Evolutionary conservation across 257 asterid species (phyloP), one percentile per base, ranked within the genome.

Genomic region (Ballota nigra): DNA sequence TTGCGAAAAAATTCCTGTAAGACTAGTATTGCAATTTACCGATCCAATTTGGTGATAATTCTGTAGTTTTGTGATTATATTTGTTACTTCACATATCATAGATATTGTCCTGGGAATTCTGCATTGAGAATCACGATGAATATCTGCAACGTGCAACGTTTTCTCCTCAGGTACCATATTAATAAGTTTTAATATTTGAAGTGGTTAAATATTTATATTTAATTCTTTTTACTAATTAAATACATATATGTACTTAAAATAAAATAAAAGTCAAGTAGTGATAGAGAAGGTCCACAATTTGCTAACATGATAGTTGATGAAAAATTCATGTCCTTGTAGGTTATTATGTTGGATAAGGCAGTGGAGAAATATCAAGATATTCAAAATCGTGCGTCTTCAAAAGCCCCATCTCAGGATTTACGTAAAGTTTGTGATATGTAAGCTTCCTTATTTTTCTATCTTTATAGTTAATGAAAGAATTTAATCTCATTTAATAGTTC

Each of bases 61-160:
- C 11, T n/a, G 38, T 28, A 26, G 29, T 43, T 7, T 34, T 45
- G 12, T 18, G 53, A n/a, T 63, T 29, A 26, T 29, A 45, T 43
- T 47, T 58, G 56, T 18, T 74, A 70, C 66, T 49, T 33, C 60
- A 62, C 57, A 15, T 70, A 26, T 75, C 71, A 52, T 60, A 88
- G 95, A 90, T 90, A 55, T 38, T 83, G 59, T 86, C 84, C 41
- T 90, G 96, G 97, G 86, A 86, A 70, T 88, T 90, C 29, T 90
- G 96, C 56, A 78, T 76, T 4, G 70, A 19, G 51, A 75, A 70
- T 71, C 97, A 90, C 9, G 88, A 88, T 65, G 96, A 86, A 24
- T 78, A 66, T 72, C 51, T 88, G 69, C 80, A 64, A 24, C 86
- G 78, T 11, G 49, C 81, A 49, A 70, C 69, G 74, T 47, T 87